Evolutionary conservation across 352 stramenopile genomes (phyloP), one percentile per base, ranked within the genome.

Genomic region (Blastocystis sp.): DNA sequence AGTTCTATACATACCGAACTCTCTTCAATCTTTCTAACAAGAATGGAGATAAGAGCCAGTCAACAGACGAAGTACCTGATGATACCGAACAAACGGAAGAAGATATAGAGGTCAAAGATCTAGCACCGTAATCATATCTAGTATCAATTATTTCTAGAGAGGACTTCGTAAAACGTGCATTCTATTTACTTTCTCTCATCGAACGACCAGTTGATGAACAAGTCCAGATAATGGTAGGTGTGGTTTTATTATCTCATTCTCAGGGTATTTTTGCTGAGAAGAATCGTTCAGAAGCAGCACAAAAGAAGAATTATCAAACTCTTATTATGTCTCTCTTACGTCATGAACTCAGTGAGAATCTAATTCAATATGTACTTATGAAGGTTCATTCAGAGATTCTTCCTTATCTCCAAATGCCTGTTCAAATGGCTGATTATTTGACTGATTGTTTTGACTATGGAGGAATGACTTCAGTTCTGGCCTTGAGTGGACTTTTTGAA

Each of bases 401-500:
- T 90, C 92, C 93, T 65, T 91, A 94, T 87, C 80, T 95, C 16
- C 88, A 90, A 58, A 93, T 94, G 86, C 93, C 93, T 52, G 86
- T 95, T 57, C 88, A 94, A 73, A 88, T 95, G 1, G 91, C 93
- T 14, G 93, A 95, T 80, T 95, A 95, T 58, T 88, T 95, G 29
- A 95, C 91, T 4, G 93, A 94, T 85, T 95, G 92, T 88, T 95
- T 94, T 90, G 92, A 89, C 75, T 86, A 78, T 42, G 93, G 92
- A 57, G 92, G 93, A 54, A 92, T 94, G 74, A 93, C 92, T 57
- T 94, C 92, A 88, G 81, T 95, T 39, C 88, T 95, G 37, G 91
- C 92, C 24, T 90, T 95, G 58, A 94, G 94, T 88, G 92, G 92
- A 88, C 88, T 95, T 35, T 95, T 95, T 80, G 91, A 94, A 65